Evolutionary conservation across 2,329 filamentous ascomycete genomes (phyloP).

Genomic region (Periglandula ipomoeae): DNA sequence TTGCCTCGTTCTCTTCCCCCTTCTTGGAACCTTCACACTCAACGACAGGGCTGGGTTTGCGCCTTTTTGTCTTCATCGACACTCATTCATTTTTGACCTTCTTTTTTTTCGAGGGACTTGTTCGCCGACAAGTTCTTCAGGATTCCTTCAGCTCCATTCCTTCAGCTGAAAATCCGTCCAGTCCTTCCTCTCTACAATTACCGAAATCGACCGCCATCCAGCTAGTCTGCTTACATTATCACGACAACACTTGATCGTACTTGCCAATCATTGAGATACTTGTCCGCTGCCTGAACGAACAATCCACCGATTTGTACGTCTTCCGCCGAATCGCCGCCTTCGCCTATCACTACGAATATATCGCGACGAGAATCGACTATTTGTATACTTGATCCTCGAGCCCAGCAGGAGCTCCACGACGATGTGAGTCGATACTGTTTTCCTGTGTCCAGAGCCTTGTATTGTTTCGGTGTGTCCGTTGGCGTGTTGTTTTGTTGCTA

Average conservation of each 20-base stretch:
- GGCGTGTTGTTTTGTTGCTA: slow-evolving; percentile 2
- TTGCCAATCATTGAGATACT: neutral
- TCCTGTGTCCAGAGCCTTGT: neutral
- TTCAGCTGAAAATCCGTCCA: slow-evolving; percentile 30
- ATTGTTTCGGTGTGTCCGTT: neutral
- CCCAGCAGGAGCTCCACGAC: neutral
- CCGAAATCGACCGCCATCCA: slow-evolving; percentile 4
- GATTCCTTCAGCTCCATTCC: slow-evolving; percentile 19
- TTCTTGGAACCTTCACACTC: neutral
- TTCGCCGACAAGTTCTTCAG: slow-evolving; percentile 1
- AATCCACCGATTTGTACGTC: neutral
- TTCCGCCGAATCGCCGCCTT: neutral
- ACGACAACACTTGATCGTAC: neutral
- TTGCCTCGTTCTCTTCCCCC: neutral
- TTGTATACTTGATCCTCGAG: neutral
- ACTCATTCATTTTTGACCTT: slow-evolving; percentile 3
- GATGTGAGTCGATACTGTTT: neutral
- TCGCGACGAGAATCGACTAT: slow-evolving; percentile 1
- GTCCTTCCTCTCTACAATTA: slow-evolving; percentile 19
- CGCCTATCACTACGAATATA: neutral
- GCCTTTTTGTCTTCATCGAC: neutral
- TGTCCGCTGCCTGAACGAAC: neutral
- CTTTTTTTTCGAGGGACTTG: slow-evolving; percentile 2
- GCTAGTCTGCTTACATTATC: neutral
- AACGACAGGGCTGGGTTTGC: slow-evolving; percentile 1